Percentiles rank a stretch among this genome's conserved stretches.
Evolutionary conservation across 768 basidiomycete genomes (phyloP).

Genomic region (Rhodosporidiobolus odoratus): DNA sequence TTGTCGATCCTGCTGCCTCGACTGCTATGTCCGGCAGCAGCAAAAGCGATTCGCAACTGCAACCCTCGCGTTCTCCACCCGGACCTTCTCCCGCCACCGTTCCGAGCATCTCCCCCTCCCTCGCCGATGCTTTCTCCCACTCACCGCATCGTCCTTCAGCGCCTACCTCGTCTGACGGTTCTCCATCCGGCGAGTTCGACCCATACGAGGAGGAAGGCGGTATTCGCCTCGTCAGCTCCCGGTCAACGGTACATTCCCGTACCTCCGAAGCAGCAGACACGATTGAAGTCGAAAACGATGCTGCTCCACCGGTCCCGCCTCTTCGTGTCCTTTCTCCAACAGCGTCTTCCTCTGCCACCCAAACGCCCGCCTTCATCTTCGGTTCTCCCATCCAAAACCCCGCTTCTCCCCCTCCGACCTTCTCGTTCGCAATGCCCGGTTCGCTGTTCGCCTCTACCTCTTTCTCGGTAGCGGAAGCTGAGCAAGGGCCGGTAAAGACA

Average conservation of each 20-base stretch:
- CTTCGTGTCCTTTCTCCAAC: background rate
- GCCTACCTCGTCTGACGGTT: background rate
- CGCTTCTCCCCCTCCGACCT: background rate
- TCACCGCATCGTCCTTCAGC: background rate
- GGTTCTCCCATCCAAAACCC: background rate
- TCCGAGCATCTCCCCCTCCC: slow-evolving; percentile 2
- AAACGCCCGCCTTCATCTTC: slow-evolving; percentile 14
- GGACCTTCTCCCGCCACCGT: background rate
- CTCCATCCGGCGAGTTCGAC: background rate
- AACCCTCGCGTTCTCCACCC: background rate
- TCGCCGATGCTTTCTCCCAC: background rate
- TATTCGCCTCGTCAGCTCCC: slow-evolving; percentile 3
- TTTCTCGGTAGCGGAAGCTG: background rate
- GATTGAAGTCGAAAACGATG: background rate
- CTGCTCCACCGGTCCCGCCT: background rate
- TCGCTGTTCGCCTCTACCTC: slow-evolving; percentile 1
- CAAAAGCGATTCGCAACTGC: background rate
- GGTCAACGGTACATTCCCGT: background rate
- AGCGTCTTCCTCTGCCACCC: background rate
- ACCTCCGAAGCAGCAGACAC: too few relatives aligned
- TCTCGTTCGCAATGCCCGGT: slow-evolving; percentile 18
- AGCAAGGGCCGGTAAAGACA: background rate
- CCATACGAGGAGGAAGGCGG: slow-evolving; percentile 3
- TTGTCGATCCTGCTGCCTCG: background rate
- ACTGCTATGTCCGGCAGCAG: background rate